A percentile compares a stretch with the other conserved stretches of the same genome.
phyloP scores from a whole-genome alignment of 441 rosid species.

The Codiaeum variegatum region DNA sequence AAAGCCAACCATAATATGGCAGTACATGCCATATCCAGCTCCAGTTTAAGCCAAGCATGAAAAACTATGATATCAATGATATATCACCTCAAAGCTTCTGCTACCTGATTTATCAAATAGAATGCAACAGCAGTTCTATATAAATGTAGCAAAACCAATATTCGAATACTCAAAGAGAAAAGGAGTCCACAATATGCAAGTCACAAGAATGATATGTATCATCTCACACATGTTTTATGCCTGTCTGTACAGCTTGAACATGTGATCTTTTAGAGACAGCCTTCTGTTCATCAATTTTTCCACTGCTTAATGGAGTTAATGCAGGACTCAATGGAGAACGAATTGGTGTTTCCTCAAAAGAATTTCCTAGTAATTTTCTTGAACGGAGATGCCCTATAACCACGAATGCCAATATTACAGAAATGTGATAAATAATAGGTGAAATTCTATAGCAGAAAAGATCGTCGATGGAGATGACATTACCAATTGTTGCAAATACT shows the following conservation, averaged over 20 bases:
- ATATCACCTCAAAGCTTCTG: background rate
- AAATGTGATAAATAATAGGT: background rate
- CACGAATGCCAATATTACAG: slow-evolving; percentile 5
- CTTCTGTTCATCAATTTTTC: slow-evolving; percentile 61
- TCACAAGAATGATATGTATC: background rate
- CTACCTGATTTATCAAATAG: background rate
- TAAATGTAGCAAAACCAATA: background rate
- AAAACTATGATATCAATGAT: background rate
- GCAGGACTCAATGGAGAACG: slow-evolving; percentile 70
- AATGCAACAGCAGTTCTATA: background rate
- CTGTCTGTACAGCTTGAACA: slow-evolving; percentile 81
- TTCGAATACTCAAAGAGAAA: background rate
- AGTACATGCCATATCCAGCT: background rate
- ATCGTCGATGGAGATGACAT: slow-evolving; percentile 18
- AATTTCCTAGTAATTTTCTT: slow-evolving; percentile 44
- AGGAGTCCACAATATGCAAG: background rate
- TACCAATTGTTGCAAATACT: slow-evolving; percentile 64
- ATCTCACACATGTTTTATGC: slow-evolving; percentile 63
- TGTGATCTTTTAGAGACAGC: slow-evolving; percentile 46
- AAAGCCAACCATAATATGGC: background rate
- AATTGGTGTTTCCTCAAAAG: slow-evolving; percentile 48
- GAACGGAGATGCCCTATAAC: slow-evolving; percentile 65
- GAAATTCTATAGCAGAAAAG: background rate
- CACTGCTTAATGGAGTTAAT: slow-evolving; percentile 41
- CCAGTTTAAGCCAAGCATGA: background rate